phyloP scores from a whole-genome alignment of 2,329 filamentous ascomycete species.

The Hypoxylon sp. region DNA sequence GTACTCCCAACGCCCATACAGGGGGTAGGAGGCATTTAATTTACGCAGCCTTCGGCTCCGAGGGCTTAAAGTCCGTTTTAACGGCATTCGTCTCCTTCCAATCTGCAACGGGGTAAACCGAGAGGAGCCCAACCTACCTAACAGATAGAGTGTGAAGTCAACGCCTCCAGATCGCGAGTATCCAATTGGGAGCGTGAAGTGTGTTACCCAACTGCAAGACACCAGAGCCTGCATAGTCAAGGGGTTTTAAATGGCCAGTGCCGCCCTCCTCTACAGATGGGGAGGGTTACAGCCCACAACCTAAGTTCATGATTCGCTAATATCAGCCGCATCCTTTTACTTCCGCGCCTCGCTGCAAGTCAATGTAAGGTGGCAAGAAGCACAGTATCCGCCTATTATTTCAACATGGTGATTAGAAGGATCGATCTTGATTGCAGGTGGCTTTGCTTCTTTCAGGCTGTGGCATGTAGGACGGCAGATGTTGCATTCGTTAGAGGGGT shows the following conservation, averaged over 20 bases:
- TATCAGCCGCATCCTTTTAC: neutral
- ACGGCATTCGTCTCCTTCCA: neutral
- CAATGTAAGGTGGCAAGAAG: neutral
- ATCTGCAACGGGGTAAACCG: neutral
- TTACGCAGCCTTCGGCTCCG: neutral
- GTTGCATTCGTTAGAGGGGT: neutral
- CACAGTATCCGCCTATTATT: neutral
- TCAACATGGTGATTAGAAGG: neutral
- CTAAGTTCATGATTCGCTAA: slow-evolving; percentile 4
- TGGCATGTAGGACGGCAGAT: slow-evolving; percentile 4
- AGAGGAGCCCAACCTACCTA: too few species aligned
- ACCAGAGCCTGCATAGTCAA: slow-evolving; percentile 3
- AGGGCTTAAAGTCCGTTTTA: neutral
- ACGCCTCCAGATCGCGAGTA: neutral
- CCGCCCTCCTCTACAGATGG: neutral
- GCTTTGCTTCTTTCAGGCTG: neutral
- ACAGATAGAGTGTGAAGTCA: neutral
- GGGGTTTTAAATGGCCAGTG: neutral
- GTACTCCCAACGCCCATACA: neutral
- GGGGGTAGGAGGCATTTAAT: neutral
- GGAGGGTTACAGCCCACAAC: slow-evolving; percentile 1
- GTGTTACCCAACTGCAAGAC: slow-evolving; percentile 4
- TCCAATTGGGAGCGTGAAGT: slow-evolving; percentile 1
- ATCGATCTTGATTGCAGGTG: slow-evolving; percentile 3
- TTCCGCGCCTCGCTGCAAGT: neutral